A percentile compares a stretch with the other conserved stretches of the same genome.
These are phyloP conservation scores for Skeletonema marinoi DNA, from an alignment of 108 stramenopile species.

Conservation along the genomic window DNA sequence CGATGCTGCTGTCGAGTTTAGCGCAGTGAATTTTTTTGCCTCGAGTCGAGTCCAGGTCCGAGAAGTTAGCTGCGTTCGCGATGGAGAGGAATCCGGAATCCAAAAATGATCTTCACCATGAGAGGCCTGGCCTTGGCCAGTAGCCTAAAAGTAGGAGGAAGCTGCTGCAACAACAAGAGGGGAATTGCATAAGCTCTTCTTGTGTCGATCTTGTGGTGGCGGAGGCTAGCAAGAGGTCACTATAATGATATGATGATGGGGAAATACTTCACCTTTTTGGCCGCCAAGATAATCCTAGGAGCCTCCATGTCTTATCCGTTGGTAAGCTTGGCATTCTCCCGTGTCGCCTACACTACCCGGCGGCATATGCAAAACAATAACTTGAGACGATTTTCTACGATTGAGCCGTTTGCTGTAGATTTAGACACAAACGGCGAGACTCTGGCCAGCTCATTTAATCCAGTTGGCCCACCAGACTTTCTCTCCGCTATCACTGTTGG, in stretches of 20 bases:
- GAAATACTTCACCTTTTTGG: neutral
- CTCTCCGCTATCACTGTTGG: slow-evolving; percentile 23
- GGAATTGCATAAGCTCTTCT: too few relatives aligned
- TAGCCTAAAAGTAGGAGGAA: too few relatives aligned
- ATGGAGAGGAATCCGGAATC: too few relatives aligned
- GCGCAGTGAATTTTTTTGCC: too few relatives aligned
- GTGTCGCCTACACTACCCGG: neutral
- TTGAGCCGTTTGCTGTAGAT: neutral
- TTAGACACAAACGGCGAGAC: neutral
- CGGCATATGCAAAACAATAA: neutral
- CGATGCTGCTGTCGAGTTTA: too few relatives aligned
- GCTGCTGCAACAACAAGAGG: too few relatives aligned
- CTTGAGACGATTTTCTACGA: neutral
- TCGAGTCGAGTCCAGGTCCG: too few relatives aligned
- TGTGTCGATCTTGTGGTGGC: too few relatives aligned
- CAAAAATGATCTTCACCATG: too few relatives aligned
- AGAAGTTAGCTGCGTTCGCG: too few relatives aligned
- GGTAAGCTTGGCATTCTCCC: neutral
- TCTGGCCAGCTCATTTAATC: slow-evolving; percentile 11
- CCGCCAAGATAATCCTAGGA: neutral
- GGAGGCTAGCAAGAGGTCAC: neutral
- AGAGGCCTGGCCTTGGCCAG: too few relatives aligned
- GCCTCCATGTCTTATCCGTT: neutral
- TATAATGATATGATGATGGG: neutral
- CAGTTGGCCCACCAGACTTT: slow-evolving; percentile 16